Evolutionary conservation across 202 grass and related monocot genomes (phyloP).

Genomic region (Setaria italica): DNA sequence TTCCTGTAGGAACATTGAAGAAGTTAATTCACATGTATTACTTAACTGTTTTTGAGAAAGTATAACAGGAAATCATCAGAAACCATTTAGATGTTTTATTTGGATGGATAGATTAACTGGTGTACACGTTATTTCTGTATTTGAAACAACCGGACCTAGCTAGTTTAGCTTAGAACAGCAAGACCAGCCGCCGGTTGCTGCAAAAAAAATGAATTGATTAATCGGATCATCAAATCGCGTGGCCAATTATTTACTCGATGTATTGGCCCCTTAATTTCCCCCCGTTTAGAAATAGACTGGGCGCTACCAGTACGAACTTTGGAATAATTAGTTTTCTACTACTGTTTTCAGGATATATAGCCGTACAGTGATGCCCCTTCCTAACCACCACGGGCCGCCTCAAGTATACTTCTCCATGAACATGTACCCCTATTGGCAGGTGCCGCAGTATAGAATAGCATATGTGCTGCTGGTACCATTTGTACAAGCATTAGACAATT

Average conservation of each 20-base stretch:
- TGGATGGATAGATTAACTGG: background rate
- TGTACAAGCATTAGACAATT: slow-evolving; percentile 1
- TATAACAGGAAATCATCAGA: background rate
- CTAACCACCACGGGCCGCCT: background rate
- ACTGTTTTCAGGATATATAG: background rate
- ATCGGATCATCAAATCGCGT: background rate
- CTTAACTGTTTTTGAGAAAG: background rate
- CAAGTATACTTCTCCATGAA: background rate
- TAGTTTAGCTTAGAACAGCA: background rate
- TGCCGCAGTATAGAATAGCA: background rate
- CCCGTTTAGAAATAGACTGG: background rate
- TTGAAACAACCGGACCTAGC: background rate
- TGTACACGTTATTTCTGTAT: background rate
- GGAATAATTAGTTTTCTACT: background rate
- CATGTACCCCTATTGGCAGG: background rate
- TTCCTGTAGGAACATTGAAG: background rate
- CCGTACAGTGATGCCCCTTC: background rate
- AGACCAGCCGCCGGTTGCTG: background rate
- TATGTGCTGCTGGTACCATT: background rate
- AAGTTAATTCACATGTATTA: background rate
- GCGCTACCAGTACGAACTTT: background rate
- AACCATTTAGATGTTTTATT: background rate
- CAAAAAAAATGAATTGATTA: background rate
- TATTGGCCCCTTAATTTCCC: background rate
- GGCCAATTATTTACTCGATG: slow-evolving; percentile 14